Evolutionary conservation across 805 yeast genomes (phyloP).

Genomic region (Wickerhamiella azyma): DNA sequence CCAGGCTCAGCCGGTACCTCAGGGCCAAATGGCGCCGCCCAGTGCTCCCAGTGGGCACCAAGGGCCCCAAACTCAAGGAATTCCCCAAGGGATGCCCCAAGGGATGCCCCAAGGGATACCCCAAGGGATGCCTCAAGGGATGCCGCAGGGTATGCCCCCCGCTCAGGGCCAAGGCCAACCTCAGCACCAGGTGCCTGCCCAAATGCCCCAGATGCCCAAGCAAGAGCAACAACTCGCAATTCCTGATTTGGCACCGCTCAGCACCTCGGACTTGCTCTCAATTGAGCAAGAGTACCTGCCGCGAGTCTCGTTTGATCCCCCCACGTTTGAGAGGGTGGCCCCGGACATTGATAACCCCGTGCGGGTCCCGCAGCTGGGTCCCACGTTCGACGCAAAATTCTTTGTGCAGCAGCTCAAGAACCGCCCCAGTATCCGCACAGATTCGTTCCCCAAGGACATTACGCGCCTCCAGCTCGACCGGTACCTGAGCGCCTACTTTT

Average conservation of each 20-base stretch:
- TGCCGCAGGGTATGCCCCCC: neutral
- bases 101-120: neutral
- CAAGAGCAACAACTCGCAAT: neutral
- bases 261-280: neutral
- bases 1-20: neutral
- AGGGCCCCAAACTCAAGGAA: neutral
- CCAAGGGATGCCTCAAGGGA: neutral
- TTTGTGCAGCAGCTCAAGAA: slow-evolving; percentile 2
- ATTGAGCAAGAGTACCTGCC: neutral
- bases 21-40: too few relatives aligned
- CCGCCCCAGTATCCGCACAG: slow-evolving; percentile 1
- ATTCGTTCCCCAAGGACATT: slow-evolving; percentile 2
- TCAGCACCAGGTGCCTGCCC: too few relatives aligned
- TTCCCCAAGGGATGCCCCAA: neutral
- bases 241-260: neutral
- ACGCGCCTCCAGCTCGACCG: slow-evolving; percentile 21
- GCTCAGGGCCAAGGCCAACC: too few relatives aligned
- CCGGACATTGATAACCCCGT: slow-evolving; percentile 5
- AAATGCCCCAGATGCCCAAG: neutral
- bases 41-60: neutral
- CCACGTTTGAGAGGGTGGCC: slow-evolving; percentile 1
- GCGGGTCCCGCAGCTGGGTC: slow-evolving; percentile 9
- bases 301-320: neutral
- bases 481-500: slow-evolving; percentile 24
- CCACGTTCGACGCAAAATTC: slow-evolving; percentile 4